A percentile compares a stretch with the other conserved stretches of the same genome.
Evolutionary conservation across 305 asterid species (phyloP).

Genomic region (Fraxinus latifolia): DNA sequence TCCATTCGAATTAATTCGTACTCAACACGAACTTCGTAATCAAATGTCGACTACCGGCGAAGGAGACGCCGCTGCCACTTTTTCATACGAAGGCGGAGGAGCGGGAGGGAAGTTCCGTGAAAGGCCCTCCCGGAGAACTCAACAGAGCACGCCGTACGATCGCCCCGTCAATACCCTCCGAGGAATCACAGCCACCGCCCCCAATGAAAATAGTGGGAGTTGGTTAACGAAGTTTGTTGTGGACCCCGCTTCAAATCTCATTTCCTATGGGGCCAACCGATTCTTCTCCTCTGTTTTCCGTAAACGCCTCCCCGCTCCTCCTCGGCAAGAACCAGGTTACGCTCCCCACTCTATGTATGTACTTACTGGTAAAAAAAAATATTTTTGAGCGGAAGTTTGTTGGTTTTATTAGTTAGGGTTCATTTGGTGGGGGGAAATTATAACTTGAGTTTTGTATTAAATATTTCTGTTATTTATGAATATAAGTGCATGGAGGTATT

Average conservation of each 20-base stretch:
- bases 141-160: conserved; percentile 64
- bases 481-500: background rate
- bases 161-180: conserved; percentile 56
- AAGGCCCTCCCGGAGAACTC: conserved; percentile 39
- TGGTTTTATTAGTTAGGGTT: background rate
- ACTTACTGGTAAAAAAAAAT: background rate
- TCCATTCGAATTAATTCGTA: conserved; percentile 7
- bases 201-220: conserved; percentile 33
- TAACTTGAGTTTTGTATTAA: background rate
- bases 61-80: conserved; percentile 40
- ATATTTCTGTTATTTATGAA: background rate
- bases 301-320: conserved; percentile 49
- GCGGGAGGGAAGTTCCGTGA: conserved; percentile 76
- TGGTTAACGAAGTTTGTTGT: conserved; percentile 69
- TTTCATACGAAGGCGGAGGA: conserved; percentile 41
- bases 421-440: background rate
- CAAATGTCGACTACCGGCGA: conserved; percentile 62
- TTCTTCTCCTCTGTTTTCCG: conserved; percentile 50
- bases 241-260: conserved; percentile 69
- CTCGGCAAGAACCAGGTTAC: conserved; percentile 46
- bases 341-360: background rate
- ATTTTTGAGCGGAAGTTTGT: background rate
- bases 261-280: conserved; percentile 54
- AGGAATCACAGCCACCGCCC: conserved; percentile 15
- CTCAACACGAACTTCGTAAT: conserved; percentile 19